phyloP scores from a whole-genome alignment of 2,329 filamentous ascomycete species.

The Cladosporium cucumerinum region DNA sequence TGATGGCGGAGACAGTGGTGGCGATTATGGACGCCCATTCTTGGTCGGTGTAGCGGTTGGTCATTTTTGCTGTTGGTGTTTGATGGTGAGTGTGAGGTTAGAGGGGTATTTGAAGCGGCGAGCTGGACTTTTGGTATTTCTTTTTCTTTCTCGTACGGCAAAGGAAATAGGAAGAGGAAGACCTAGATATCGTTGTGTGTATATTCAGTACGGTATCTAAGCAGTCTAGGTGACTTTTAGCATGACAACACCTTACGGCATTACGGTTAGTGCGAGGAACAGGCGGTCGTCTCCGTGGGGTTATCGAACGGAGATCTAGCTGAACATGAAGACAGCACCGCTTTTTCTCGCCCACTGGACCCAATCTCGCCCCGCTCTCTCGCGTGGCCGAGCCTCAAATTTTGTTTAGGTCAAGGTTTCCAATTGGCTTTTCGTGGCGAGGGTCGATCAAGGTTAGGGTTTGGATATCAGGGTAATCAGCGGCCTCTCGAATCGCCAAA shows the following conservation, averaged over 20 bases:
- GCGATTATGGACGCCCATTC: constrained; percentile 45
- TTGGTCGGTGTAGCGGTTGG: constrained; percentile 43
- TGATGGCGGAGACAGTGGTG: constrained; percentile 18
- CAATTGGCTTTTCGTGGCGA: neutral
- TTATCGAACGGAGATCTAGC: neutral
- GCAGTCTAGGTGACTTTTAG: neutral
- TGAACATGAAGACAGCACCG: neutral
- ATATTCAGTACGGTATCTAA: neutral
- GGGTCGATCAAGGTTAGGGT: neutral
- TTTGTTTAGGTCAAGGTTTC: neutral
- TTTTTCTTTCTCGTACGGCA: neutral
- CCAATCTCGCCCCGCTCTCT: neutral
- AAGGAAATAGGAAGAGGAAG: neutral
- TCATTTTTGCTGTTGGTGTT: constrained; percentile 18
- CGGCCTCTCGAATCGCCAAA: neutral
- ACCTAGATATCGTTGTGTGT: neutral
- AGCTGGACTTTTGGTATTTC: too few species aligned
- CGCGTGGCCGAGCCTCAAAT: neutral
- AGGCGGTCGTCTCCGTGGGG: constrained; percentile 7
- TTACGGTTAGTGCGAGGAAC: constrained; percentile 4
- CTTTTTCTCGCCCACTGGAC: neutral
- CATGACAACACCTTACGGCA: neutral
- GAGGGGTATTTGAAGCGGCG: neutral
- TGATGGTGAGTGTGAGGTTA: neutral
- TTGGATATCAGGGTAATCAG: neutral